phyloP scores from a whole-genome alignment of 495 filamentous ascomycete genomes.

The Chaetomium tenue region DNA sequence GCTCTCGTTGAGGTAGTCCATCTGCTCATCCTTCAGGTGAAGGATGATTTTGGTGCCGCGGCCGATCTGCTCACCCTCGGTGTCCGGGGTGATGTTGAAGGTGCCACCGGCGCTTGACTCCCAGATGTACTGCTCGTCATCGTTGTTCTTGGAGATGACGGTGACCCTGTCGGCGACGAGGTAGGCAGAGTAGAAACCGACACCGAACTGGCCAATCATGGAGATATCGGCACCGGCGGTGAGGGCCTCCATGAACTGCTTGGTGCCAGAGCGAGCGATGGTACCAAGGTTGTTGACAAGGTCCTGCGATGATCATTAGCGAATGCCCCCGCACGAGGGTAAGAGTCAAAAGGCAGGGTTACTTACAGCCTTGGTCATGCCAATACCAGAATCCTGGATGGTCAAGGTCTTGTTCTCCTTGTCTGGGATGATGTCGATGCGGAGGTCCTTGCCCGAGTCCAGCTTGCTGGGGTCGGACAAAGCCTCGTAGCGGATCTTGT shows the following conservation, averaged over 20 bases:
- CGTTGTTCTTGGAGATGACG: conserved; percentile 96
- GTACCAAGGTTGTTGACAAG: conserved; percentile 99
- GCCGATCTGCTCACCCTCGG: conserved; percentile 82
- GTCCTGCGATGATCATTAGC: conserved; percentile 57
- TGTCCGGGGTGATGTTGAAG: conserved; percentile 90
- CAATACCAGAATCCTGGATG: conserved; percentile 95
- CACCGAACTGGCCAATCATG: conserved; percentile 99
- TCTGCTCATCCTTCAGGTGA: conserved; percentile 98
- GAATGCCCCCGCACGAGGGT: background rate
- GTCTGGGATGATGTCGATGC: conserved; percentile 97
- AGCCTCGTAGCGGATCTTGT: conserved; percentile 99
- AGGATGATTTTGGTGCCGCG: conserved; percentile 98
- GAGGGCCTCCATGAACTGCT: conserved; percentile 99
- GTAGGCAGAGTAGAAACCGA: conserved; percentile 99
- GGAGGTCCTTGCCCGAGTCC: conserved; percentile 92
- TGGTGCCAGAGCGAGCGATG: conserved; percentile 97
- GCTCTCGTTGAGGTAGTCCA: conserved; percentile 95
- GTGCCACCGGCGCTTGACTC: conserved; percentile 96
- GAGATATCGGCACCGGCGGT: conserved; percentile 98
- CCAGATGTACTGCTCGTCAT: conserved; percentile 99
- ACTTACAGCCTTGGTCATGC: conserved; percentile 99
- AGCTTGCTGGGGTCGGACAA: conserved; percentile 96
- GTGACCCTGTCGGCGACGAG: conserved; percentile 96
- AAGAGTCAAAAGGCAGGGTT: background rate
- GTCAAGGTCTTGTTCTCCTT: conserved; percentile 96